Percentiles rank a stretch among this genome's conserved stretches.
Conservation (phyloP, 2,329 filamentous ascomycete species). For the Zarea fungicola region DNA sequence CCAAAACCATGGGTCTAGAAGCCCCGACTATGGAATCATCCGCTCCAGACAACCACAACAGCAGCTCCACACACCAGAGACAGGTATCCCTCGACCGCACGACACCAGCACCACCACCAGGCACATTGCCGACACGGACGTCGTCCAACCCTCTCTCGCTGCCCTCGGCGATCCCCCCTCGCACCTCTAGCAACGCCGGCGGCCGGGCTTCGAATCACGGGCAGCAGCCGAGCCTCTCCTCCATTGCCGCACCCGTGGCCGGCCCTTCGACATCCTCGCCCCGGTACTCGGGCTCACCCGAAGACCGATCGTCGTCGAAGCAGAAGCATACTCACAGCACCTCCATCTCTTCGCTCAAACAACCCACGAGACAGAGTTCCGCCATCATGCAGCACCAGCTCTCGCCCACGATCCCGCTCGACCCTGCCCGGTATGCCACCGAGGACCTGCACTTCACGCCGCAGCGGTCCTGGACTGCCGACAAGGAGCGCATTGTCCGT, state of each 20-base stretch:
- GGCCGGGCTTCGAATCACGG: constrained; percentile 1
- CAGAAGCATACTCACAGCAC: not conserved
- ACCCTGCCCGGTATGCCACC: constrained; percentile 48
- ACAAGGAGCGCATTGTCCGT: constrained; percentile 72
- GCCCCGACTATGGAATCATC: too few species aligned
- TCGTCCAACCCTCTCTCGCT: constrained; percentile 36
- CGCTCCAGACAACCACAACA: too few species aligned
- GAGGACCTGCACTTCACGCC: constrained; percentile 50
- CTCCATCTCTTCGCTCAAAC: constrained; percentile 3
- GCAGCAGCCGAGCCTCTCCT: constrained; percentile 4
- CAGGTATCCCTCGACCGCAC: too few species aligned
- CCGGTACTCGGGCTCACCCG: constrained; percentile 14
- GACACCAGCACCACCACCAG: not conserved
- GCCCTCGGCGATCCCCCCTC: constrained; percentile 64
- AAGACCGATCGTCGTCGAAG: constrained; percentile 13
- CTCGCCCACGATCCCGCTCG: constrained; percentile 33
- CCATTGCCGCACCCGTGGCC: constrained; percentile 16
- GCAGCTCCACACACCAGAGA: not conserved
- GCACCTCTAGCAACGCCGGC: constrained; percentile 55
- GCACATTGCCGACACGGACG: not conserved
- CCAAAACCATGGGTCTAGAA: too few species aligned
- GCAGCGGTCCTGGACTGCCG: constrained; percentile 57
- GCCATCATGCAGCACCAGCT: constrained; percentile 28
- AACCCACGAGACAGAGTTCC: not conserved
- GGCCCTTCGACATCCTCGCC: constrained; percentile 14